Percentiles rank a stretch among this genome's conserved stretches.
These are phyloP conservation scores for Teratosphaeria epicoccoides DNA, from an alignment of 2,329 filamentous ascomycete genomes.

Conservation along the genomic window DNA sequence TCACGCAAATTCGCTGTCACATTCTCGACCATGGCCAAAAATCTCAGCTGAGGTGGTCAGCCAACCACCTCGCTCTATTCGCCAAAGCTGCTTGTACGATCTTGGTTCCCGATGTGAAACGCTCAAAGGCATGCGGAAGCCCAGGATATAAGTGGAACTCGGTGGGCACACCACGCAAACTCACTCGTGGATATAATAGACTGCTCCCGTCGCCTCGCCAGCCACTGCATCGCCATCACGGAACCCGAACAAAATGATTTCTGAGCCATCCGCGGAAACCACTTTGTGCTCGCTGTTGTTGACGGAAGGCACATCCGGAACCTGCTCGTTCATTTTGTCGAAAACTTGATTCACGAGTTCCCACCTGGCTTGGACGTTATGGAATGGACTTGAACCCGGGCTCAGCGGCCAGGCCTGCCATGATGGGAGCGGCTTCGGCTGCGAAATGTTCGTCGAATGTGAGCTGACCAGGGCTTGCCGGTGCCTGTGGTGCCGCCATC, in stretches of 20 bases:
- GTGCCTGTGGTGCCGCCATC: not conserved
- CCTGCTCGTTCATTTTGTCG: not conserved
- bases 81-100: not conserved
- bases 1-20: not conserved
- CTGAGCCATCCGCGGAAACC: not conserved
- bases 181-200: not conserved
- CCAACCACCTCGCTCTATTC: not conserved
- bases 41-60: not conserved
- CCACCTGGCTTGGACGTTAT: conserved; percentile 12
- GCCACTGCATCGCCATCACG: not conserved
- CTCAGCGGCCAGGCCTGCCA: not conserved
- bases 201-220: not conserved
- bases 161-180: conserved; percentile 25
- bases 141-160: conserved; percentile 38
- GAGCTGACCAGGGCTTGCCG: not conserved
- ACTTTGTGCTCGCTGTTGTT: not conserved
- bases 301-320: not conserved
- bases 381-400: not conserved
- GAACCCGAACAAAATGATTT: not conserved
- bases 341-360: conserved; percentile 12
- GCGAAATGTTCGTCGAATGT: not conserved
- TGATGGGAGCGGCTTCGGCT: not conserved
- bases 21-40: not conserved
- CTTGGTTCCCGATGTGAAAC: not conserved
- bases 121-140: conserved; percentile 33